Percentiles rank a stretch among this genome's conserved stretches.
Evolutionary conservation across 1,284 basidiomycete species (phyloP).

Genomic region (Athelia psychrophila): DNA sequence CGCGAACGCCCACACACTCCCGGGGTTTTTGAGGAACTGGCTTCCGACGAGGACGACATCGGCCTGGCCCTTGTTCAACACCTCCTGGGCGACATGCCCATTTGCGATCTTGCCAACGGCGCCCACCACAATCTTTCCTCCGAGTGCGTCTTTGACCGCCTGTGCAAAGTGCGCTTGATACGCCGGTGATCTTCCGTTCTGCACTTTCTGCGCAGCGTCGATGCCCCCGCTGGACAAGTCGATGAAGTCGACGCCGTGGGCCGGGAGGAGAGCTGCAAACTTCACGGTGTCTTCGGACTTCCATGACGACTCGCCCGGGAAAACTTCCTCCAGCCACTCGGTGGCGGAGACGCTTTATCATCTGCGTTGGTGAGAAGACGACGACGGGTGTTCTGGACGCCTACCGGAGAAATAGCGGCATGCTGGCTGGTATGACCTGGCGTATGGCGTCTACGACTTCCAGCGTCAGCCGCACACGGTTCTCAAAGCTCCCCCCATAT

Average conservation of each 20-base stretch:
- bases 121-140: constrained; percentile 42
- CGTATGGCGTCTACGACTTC: constrained; percentile 55
- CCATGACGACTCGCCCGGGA: constrained; percentile 43
- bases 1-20: constrained; percentile 46
- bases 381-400: constrained; percentile 25
- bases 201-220: constrained; percentile 34
- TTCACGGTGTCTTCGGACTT: constrained; percentile 49
- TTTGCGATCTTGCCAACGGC: constrained; percentile 49
- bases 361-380: constrained; percentile 36
- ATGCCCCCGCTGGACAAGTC: constrained; percentile 54
- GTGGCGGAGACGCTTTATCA: constrained; percentile 45
- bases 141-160: constrained; percentile 51
- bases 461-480: constrained; percentile 58
- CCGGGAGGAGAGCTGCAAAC: constrained; percentile 39
- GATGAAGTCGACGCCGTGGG: constrained; percentile 63
- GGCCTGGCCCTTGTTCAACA: constrained; percentile 52
- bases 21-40: constrained; percentile 58
- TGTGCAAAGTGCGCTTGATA: constrained; percentile 56
- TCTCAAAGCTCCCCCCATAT: constrained; percentile 76
- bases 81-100: constrained; percentile 57
- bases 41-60: constrained; percentile 57
- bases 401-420: constrained; percentile 69
- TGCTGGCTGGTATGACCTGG: constrained; percentile 51
- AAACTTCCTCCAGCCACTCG: constrained; percentile 50
- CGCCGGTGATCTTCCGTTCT: constrained; percentile 37